A percentile compares a stretch with the other conserved stretches of the same genome.
Conservation (phyloP, 371 early-diverging fungal species). For the Choanephora cucurbitarum region DNA sequence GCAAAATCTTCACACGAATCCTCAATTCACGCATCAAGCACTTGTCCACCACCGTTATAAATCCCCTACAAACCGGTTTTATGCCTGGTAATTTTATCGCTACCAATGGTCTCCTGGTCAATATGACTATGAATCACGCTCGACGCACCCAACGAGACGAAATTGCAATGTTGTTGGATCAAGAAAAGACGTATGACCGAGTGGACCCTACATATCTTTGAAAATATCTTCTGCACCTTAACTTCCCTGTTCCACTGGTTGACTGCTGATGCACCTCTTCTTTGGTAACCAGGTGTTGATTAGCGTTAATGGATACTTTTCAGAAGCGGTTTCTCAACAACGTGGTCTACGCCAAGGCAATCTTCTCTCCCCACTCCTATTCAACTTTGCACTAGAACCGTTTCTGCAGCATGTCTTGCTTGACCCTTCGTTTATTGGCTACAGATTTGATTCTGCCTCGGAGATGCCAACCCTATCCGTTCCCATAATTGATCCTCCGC, state of each 20-base stretch:
- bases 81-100: conserved; percentile 17
- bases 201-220: conserved; percentile 21
- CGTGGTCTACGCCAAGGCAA: too few relatives aligned
- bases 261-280: conserved; percentile 9
- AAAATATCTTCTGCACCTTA: conserved; percentile 2
- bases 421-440: too few relatives aligned
- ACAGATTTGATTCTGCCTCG: too few relatives aligned
- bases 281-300: conserved; percentile 9
- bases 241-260: conserved; percentile 10
- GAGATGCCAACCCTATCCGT: too few relatives aligned
- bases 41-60: background rate
- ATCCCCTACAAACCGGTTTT: conserved; percentile 25
- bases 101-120: conserved; percentile 14
- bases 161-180: conserved; percentile 20
- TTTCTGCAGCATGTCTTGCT: too few relatives aligned
- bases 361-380: too few relatives aligned
- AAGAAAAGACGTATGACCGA: conserved; percentile 27
- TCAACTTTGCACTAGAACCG: too few relatives aligned
- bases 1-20: conserved; percentile 25
- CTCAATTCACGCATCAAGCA: conserved; percentile 9
- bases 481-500: too few relatives aligned
- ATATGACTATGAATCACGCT: background rate
- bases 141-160: background rate
- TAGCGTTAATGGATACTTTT: background rate
- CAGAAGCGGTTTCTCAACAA: too few relatives aligned